Base-by-base conservation (phyloP, 1,284 basidiomycete genomes). In the Pseudozyma pruni region DNA sequence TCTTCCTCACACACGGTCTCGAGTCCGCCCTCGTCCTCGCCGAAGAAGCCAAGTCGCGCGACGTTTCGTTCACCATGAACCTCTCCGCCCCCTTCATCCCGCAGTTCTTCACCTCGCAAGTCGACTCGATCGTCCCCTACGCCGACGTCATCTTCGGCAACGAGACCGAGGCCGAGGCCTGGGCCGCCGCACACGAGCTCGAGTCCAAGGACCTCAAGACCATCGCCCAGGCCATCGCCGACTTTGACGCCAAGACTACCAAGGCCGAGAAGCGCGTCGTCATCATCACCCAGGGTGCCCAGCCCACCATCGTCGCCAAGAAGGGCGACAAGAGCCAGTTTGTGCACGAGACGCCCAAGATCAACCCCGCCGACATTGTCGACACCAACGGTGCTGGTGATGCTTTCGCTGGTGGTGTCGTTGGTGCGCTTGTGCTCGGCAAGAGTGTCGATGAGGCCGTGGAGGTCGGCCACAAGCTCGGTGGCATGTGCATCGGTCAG, bases 331-430 rank as follows among this genome's bases (percentile, higher is more conserved):
- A 88, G 13, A 85, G 87, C 3, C 86, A 88, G 22, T 75, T 75
- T 47, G 58, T 83, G 10, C 85, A 85, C 83, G 74, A 49, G 82
- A 86, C 84, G 80, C 84, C 79, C 83, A 86, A 86, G 83, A 74
- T 83, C 40, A 58, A 73, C 56, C 64, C 79, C 6, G 55, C 68
- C 40, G 68, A 81, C 51, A 82, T 99, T 76, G 90, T 97, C 59
- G 96, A 98, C 84, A 99, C 96, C 56, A 99, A 98, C 85, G 96
- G 93, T 50, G 96, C 96, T n/a, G 96, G 96, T 49, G 96, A 99
- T 83, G 94, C 93, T 48, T 98, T 98, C 77, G 93, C 94, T n/a
- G 96, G 96, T 67, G 96, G 93, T 44, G 94, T 98, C 86, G 83
- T 98, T 46, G 96, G 92, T 47, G 94, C 91, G 1, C 87, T 89